Percentiles rank a stretch among this genome's conserved stretches.
These are phyloP conservation scores for Camellia sinensis DNA, from an alignment of 148 eudicot genomes.

Conservation along the genomic window DNA sequence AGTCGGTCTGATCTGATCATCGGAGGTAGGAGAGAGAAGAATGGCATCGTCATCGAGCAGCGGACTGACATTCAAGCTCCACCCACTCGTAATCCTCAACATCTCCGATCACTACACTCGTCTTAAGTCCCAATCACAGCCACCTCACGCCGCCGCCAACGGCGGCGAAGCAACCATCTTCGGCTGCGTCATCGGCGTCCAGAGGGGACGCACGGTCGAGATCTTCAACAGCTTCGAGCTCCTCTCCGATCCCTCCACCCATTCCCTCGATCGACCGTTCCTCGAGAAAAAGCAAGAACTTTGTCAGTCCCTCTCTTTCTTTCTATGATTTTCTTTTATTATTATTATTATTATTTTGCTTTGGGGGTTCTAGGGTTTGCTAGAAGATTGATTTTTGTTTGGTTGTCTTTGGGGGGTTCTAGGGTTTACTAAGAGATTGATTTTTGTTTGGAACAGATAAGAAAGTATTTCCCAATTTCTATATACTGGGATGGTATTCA, in stretches of 20 bases:
- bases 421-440: not conserved
- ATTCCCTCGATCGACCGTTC: slow-evolving; percentile 73
- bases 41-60: slow-evolving; percentile 88
- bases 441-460: slow-evolving; percentile 51
- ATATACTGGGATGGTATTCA: slow-evolving; percentile 94
- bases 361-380: not conserved
- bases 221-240: slow-evolving; percentile 93
- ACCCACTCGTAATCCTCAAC: slow-evolving; percentile 72
- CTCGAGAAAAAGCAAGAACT: slow-evolving; percentile 90
- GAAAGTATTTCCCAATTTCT: slow-evolving; percentile 86
- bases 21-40: not conserved
- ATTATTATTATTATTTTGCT: no score
- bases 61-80: slow-evolving; percentile 91
- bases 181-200: slow-evolving; percentile 85
- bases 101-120: slow-evolving; percentile 43
- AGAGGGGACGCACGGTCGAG: slow-evolving; percentile 86
- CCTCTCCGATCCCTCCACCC: slow-evolving; percentile 49
- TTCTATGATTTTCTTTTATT: not conserved
- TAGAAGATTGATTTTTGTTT: not conserved
- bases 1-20: not conserved
- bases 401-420: no score
- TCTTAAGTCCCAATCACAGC: slow-evolving; percentile 61
- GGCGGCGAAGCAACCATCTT: slow-evolving; percentile 38
- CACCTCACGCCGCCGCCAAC: slow-evolving; percentile 18
- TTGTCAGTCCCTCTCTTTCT: slow-evolving; percentile 37